Conservation (phyloP, 495 filamentous ascomycete species). For the Hypomontagnella monticulosa region DNA sequence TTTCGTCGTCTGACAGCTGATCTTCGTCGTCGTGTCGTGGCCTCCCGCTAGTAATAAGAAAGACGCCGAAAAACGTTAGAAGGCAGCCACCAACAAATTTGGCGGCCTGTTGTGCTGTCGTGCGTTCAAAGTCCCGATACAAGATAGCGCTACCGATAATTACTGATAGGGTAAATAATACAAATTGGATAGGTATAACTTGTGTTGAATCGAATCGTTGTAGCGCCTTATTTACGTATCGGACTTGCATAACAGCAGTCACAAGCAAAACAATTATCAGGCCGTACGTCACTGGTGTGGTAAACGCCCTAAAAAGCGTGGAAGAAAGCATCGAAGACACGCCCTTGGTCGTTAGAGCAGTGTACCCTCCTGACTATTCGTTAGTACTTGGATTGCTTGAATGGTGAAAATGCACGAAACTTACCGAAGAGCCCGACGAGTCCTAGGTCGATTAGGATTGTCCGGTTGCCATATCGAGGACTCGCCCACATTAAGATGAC, state of each 20-base stretch:
- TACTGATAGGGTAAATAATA: constrained; percentile 93
- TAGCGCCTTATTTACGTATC: constrained; percentile 92
- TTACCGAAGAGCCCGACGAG: constrained; percentile 91
- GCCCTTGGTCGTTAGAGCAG: constrained; percentile 93
- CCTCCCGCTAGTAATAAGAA: constrained; percentile 83
- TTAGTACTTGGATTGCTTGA: constrained; percentile 27
- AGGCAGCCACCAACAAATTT: constrained; percentile 92
- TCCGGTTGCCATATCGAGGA: constrained; percentile 77
- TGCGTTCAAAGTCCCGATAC: constrained; percentile 92
- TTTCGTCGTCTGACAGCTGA: constrained; percentile 62
- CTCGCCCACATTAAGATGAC: constrained; percentile 81
- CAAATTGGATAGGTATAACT: constrained; percentile 97
- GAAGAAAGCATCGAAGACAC: constrained; percentile 93
- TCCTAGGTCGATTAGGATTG: constrained; percentile 92
- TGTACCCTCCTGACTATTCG: constrained; percentile 80
- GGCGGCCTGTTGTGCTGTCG: constrained; percentile 69
- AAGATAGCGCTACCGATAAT: constrained; percentile 93
- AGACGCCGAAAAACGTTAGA: constrained; percentile 93
- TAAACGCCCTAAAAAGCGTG: constrained; percentile 83
- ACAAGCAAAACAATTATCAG: constrained; percentile 77
- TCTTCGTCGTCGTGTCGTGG: constrained; percentile 62
- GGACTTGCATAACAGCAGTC: constrained; percentile 94
- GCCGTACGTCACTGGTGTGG: constrained; percentile 90
- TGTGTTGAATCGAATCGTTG: constrained; percentile 96
- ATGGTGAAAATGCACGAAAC: constrained; percentile 37